Evolutionary conservation across 805 yeast species (phyloP), one percentile per base, ranked within the genome.

Genomic region (Schizosaccharomyces octosporus): DNA sequence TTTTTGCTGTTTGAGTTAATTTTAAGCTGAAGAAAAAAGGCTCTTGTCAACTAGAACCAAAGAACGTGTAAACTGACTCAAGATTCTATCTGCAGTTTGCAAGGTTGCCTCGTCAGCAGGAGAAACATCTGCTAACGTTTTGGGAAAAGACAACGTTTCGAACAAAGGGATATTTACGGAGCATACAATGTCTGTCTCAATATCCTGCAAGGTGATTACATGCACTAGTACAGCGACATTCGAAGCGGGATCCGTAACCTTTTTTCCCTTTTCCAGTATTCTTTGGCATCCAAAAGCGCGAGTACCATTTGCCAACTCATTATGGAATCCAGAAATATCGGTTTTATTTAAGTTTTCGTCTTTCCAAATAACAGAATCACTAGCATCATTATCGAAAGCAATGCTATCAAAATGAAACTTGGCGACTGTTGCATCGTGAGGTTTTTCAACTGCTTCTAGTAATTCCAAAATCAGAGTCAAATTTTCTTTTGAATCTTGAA

Each of bases 401-500:
- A 59, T 43, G 36, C 51, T 43, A 9, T 59, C 55, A 2, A 59
- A 43, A 32, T 59, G 61, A 21, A 24, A 41, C 19, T 55, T 51
- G n/a, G 55, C 61, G 29, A 21, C 39, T 4, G 27, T 59, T 19
- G 27, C 61, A 17, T 36, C 43, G 15, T n/a, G 29, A n/a, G 51
- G 55, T 13, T 24, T 21, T 9, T 66, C 59, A 65, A 74, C 68
- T 66, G 73, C 55, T 69, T 72, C 79, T 51, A 74, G 65, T 6
- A 76, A 66, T 61, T 76, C 79, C 55, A 76, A 64, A 7, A 75
- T 72, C 15, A 72, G 64, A 13, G 73, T 67, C 15, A 51, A 29
- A 57, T 71, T 71, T 42, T 72, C 72, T 29, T 64, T 62, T 19
- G 64, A 66, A 11, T 65, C 64, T 13, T 60, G 59, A 19, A 62